Evolutionary conservation across 495 filamentous ascomycete genomes (phyloP).

Genomic region (Pyronema omphalodes): DNA sequence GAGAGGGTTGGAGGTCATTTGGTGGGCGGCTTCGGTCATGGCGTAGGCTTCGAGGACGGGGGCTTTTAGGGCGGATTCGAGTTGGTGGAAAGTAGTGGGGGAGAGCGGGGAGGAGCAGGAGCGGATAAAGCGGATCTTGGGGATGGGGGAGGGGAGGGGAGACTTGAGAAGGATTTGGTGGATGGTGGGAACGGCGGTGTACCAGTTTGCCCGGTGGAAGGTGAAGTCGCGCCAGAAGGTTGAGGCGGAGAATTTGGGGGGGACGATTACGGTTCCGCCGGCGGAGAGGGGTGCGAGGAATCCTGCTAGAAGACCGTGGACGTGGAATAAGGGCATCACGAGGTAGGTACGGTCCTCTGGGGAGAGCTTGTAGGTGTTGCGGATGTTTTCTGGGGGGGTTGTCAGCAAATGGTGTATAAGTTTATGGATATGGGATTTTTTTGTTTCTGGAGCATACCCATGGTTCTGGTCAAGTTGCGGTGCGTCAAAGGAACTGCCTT

Average conservation of each 20-base stretch:
- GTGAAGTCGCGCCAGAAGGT: slow-evolving; percentile 66
- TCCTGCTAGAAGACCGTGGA: slow-evolving; percentile 64
- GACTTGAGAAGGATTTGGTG: slow-evolving; percentile 69
- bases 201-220: slow-evolving; percentile 61
- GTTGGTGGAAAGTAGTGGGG: slow-evolving; percentile 54
- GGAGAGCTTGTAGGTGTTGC: slow-evolving; percentile 50
- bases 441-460: slow-evolving; percentile 41
- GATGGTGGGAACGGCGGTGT: slow-evolving; percentile 70
- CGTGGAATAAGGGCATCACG: slow-evolving; percentile 86
- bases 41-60: slow-evolving; percentile 79
- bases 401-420: slow-evolving; percentile 3
- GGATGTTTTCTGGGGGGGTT: slow-evolving; percentile 41
- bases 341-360: slow-evolving; percentile 55
- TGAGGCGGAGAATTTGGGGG: slow-evolving; percentile 56
- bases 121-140: slow-evolving; percentile 66
- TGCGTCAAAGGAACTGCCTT: slow-evolving; percentile 72
- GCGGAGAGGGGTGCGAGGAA: slow-evolving; percentile 56
- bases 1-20: slow-evolving; percentile 75
- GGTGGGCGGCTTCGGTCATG: slow-evolving; percentile 81
- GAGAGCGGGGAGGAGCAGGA: slow-evolving; percentile 69
- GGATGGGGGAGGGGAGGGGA: slow-evolving; percentile 42
- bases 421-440: background rate
- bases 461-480: slow-evolving; percentile 54
- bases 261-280: slow-evolving; percentile 56
- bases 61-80: slow-evolving; percentile 51